Base-by-base conservation (phyloP, 306 rosid species). In the Amphicarpaea edgeworthii region DNA sequence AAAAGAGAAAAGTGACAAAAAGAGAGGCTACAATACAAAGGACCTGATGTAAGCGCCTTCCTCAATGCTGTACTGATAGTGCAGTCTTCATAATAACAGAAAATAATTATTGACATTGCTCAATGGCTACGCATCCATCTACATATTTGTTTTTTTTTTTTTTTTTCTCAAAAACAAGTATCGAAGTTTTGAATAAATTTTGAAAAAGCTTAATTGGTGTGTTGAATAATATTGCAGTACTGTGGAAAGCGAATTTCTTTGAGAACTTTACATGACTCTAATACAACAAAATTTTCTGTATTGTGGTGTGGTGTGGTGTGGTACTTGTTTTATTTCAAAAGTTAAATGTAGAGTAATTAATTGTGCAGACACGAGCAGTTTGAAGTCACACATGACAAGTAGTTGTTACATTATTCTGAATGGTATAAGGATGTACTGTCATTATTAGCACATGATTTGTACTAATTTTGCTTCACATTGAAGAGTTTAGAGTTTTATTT, bases 1-100 rank as follows among this genome's bases (percentile, higher is more conserved):
- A 50, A 62, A 70, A 62, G 14, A 47, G 58, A 62, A 62, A 62
- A 51, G 14, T 42, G 40, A 28, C 8, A 78, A 34, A 6, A 34
- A 34, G 1, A 34, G 7, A 24, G 7, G 2, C 2, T 10, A 32
- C 9, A 19, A 28, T 10, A 32, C 3, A 19, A 42, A 51, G 59
- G 68, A 54, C 16, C 19, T 30, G 34, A 38, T 60, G 34, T 26
- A 59, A 38, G 66, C 41, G 23, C 50, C 28, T 73, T 74, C 70
- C 24, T 60, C 45, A 12, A 3, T 61, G 38, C 49, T 60, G 38
- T 2, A 42, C 42, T 26, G 77, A 40, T 3, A 7, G 58, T 57
- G 77, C 53, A 41, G 30, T 41, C 43, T 59, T 0, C 19, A 14
- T 40, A n/a, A 14, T 40, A n/a, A 28, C 69, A 42, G 38, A 51